These are phyloP conservation scores for Neurospora africana DNA, from an alignment of 495 filamentous ascomycete genomes.

Conservation along the genomic window DNA sequence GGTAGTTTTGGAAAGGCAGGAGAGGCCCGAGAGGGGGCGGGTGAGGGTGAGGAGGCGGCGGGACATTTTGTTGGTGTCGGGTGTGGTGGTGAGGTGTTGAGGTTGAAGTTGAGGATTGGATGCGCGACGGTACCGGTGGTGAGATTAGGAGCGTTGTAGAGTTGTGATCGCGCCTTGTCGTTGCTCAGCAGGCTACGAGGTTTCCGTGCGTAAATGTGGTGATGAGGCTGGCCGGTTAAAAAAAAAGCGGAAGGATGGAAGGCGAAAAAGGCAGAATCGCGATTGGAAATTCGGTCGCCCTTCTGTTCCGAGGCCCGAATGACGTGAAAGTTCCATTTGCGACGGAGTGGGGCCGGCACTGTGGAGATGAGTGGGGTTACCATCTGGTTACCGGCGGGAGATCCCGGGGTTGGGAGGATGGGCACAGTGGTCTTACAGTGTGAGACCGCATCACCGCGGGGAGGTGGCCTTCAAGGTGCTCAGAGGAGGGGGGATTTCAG, in stretches of 20 bases:
- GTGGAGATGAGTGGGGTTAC: background rate
- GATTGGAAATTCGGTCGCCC: background rate
- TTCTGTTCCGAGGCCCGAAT: background rate
- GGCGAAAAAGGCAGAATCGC: background rate
- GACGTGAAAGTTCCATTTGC: background rate
- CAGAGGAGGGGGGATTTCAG: background rate
- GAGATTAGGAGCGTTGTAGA: too few relatives aligned
- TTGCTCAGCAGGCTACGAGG: background rate
- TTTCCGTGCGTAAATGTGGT: background rate
- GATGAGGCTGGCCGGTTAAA: background rate
- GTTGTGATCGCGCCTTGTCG: too few relatives aligned
- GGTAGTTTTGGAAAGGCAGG: background rate
- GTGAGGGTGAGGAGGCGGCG: constrained; percentile 5
- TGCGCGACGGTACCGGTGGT: background rate
- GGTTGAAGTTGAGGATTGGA: background rate
- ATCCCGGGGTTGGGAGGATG: background rate
- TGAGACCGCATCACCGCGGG: background rate
- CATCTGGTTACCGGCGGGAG: background rate
- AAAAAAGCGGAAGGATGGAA: background rate
- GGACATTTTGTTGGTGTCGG: constrained; percentile 4
- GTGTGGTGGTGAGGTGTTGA: background rate
- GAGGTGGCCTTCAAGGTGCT: background rate
- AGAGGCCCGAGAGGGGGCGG: constrained; percentile 1
- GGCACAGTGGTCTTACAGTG: background rate
- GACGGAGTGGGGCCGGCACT: background rate